A percentile compares a stretch with the other conserved stretches of the same genome.
Conservation (phyloP, 495 filamentous ascomycete genomes). For the Endocarpon pusillum region DNA sequence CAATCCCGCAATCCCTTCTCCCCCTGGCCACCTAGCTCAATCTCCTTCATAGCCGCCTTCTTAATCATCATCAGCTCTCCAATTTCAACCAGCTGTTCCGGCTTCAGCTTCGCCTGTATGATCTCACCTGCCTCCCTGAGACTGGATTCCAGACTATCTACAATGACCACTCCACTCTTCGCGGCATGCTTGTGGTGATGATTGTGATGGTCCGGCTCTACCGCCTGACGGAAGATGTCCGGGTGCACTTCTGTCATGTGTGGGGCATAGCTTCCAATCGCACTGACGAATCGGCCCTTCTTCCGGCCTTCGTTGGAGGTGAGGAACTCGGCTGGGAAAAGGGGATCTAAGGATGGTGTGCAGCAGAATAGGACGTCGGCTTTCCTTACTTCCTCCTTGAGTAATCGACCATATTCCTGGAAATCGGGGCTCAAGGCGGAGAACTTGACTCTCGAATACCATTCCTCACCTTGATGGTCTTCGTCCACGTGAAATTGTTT, state of each 20-base stretch:
- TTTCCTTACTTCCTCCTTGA: constrained; percentile 47
- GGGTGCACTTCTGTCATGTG: constrained; percentile 76
- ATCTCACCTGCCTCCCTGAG: constrained; percentile 81
- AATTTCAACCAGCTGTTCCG: constrained; percentile 65
- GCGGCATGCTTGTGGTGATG: constrained; percentile 57
- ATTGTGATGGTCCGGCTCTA: constrained; percentile 27
- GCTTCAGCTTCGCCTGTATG: constrained; percentile 53
- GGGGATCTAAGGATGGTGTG: constrained; percentile 40
- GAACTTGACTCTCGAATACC: constrained; percentile 47
- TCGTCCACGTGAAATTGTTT: constrained; percentile 34
- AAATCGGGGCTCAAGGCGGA: constrained; percentile 53
- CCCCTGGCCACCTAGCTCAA: constrained; percentile 20
- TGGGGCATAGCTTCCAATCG: constrained; percentile 68
- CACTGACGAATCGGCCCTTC: constrained; percentile 62
- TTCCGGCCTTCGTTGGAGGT: constrained; percentile 50
- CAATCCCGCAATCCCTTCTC: constrained; percentile 47
- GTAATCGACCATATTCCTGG: constrained; percentile 47
- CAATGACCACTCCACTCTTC: constrained; percentile 60
- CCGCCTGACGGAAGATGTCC: constrained; percentile 54
- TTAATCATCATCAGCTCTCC: constrained; percentile 71
- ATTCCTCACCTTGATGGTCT: constrained; percentile 29
- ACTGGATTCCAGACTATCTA: constrained; percentile 66
- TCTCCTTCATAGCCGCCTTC: constrained; percentile 20
- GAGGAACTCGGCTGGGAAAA: constrained; percentile 46
- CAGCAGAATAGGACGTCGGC: constrained; percentile 72